Evolutionary conservation across 78 protist genomes (phyloP).

Genomic region (Dictyostelium firmibasis): DNA sequence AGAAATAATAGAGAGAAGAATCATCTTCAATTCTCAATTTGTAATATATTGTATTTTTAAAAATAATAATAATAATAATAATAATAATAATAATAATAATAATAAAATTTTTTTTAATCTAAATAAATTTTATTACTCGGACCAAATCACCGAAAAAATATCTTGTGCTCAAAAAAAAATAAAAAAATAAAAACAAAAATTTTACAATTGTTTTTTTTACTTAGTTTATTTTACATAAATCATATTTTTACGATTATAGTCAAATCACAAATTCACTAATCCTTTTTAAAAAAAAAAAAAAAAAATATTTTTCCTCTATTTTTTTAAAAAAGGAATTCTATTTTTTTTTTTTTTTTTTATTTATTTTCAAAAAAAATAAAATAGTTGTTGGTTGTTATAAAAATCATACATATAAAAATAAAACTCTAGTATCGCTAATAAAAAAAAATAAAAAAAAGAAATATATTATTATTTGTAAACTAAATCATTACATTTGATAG

Average conservation of each 20-base stretch:
- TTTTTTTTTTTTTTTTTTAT: too few relatives aligned
- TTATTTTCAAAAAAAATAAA: too few relatives aligned
- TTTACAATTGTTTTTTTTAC: too few relatives aligned
- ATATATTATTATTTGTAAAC: background rate
- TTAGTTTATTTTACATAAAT: background rate
- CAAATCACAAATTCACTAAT: background rate
- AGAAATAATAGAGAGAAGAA: background rate
- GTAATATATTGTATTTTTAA: background rate
- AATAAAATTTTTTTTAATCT: too few relatives aligned
- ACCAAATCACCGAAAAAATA: background rate
- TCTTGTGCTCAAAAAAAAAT: background rate
- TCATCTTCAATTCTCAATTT: background rate
- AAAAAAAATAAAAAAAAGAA: background rate
- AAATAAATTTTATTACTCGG: background rate
- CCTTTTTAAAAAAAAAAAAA: background rate
- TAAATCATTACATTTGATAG: background rate
- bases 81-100: too few relatives aligned
- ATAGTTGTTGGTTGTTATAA: too few relatives aligned
- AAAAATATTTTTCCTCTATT: too few relatives aligned
- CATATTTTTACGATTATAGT: background rate
- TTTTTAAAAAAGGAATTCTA: too few relatives aligned
- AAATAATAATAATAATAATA: too few relatives aligned
- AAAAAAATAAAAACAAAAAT: too few relatives aligned
- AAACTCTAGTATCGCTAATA: too few relatives aligned
- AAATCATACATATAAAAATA: background rate